Evolutionary conservation across 2,329 filamentous ascomycete species (phyloP), one percentile per base, ranked within the genome.

Genomic region (Verticillium tricorpus): DNA sequence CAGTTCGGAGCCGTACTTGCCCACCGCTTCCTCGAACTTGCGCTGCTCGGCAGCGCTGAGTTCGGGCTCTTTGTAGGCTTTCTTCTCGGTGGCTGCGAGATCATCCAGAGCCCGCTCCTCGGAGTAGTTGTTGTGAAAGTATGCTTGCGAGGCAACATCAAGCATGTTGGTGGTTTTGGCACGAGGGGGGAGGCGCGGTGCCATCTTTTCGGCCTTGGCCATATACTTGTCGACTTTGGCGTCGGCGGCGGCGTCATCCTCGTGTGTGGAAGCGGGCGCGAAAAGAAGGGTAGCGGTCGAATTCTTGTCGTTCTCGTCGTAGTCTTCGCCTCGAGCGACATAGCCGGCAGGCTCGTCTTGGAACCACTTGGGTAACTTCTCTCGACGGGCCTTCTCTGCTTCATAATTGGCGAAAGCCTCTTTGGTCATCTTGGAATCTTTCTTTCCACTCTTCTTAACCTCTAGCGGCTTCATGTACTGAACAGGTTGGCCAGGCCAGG

Each of bases 311-410:
- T 90, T 85, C 66, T 89, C 81, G 69, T 83, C 74, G 73, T 84
- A 72, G 72, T 98, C 94, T 68, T 93, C 90, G 31, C 95, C 95
- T 63, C 95, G 89, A 59, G 84, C 84, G 19, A 96, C 84, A 72
- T 96, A 99, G 7, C 95, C 95, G 3, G 85, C 77, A 0, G 95
- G 95, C 72, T 95, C 92, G 69, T 98, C 95, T 78, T 96, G 89
- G 35, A 98, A 84, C 92, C 93, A 97, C 74, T 93, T 95, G 0
- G 94, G 94, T 22, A 93, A 88, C 66, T 89, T 92, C 61, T 93
- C 92, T 64, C 88, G 88, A 66, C 89, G 87, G 50, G 87, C 82
- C 68, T 91, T 93, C 67, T 97, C 92, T 8, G 89, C 89, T 74
- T 97, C 94, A 7, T 93, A 80, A 2, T 89, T 89, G 39, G 91